These are phyloP conservation scores for Candida tunisiensis DNA, from an alignment of 1,139 yeast genomes.

Conservation along the genomic window DNA sequence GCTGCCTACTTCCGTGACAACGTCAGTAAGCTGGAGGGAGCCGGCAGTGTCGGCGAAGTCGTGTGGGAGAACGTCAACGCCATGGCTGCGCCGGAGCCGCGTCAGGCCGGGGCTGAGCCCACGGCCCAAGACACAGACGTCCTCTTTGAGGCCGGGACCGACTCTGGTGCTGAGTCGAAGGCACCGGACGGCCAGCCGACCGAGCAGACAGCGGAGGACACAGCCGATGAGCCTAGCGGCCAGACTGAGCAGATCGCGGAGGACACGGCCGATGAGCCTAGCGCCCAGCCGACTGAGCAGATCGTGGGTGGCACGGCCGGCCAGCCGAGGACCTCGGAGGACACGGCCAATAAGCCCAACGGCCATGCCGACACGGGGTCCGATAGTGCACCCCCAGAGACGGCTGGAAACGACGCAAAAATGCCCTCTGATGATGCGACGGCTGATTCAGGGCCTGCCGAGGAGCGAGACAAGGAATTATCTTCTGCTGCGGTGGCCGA, in stretches of 20 bases:
- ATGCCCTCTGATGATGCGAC: too few relatives aligned
- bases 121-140: constrained; percentile 1
- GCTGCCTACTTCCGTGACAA: constrained; percentile 50
- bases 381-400: too few relatives aligned
- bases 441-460: too few relatives aligned
- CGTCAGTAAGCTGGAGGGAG: constrained; percentile 41
- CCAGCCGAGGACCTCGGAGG: too few relatives aligned
- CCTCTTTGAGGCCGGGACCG: neutral
- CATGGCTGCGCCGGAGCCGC: constrained; percentile 18
- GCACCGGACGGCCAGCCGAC: neutral
- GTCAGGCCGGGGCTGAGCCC: neutral
- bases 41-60: constrained; percentile 48
- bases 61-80: constrained; percentile 49
- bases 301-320: too few relatives aligned
- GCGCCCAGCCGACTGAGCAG: too few relatives aligned
- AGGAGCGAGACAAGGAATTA: too few relatives aligned
- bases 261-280: neutral
- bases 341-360: too few relatives aligned
- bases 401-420: too few relatives aligned
- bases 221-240: constrained; percentile 1
- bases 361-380: too few relatives aligned
- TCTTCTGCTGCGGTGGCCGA: too few relatives aligned
- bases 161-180: constrained; percentile 1
- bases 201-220: neutral
- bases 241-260: constrained; percentile 2